Conservation (phyloP, 208 protist genomes). For the Acanthamoeba triangularis region DNA sequence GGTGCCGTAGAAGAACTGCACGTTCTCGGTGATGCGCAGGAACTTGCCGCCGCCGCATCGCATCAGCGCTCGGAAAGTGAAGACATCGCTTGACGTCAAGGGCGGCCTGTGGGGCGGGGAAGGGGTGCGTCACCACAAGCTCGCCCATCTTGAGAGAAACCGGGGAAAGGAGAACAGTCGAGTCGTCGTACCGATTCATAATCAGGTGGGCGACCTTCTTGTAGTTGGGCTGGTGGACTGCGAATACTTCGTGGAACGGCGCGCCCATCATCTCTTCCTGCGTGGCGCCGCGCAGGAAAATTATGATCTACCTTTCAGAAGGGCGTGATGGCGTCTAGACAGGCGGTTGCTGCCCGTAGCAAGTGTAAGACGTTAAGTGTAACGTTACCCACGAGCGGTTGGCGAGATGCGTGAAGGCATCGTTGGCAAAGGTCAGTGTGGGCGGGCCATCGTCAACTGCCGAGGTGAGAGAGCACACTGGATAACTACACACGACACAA, state of each 20-base stretch:
- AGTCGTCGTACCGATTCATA: neutral
- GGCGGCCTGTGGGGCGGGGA: neutral
- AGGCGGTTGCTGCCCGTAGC: neutral
- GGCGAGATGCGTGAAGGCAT: neutral
- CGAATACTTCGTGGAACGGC: neutral
- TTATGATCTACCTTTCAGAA: too few relatives aligned
- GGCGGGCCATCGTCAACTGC: neutral
- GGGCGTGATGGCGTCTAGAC: neutral
- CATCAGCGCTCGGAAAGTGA: slow-evolving; percentile 7
- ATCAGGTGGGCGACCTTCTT: slow-evolving; percentile 21
- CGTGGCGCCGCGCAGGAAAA: too few relatives aligned
- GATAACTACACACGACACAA: neutral
- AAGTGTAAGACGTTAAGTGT: too few relatives aligned
- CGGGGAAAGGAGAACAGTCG: neutral
- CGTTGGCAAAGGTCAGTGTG: neutral
- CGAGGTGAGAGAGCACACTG: slow-evolving; percentile 2
- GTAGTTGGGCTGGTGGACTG: slow-evolving; percentile 27
- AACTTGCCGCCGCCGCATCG: neutral
- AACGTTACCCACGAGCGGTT: neutral
- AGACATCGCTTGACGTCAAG: slow-evolving; percentile 2
- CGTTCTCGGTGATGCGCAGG: slow-evolving; percentile 26
- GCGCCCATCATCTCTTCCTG: slow-evolving; percentile 25
- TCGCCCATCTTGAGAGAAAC: neutral
- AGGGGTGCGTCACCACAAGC: neutral
- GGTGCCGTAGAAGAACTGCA: slow-evolving; percentile 15